phyloP scores from a whole-genome alignment of 768 basidiomycete species.

The Hemileccinum impolitum region DNA sequence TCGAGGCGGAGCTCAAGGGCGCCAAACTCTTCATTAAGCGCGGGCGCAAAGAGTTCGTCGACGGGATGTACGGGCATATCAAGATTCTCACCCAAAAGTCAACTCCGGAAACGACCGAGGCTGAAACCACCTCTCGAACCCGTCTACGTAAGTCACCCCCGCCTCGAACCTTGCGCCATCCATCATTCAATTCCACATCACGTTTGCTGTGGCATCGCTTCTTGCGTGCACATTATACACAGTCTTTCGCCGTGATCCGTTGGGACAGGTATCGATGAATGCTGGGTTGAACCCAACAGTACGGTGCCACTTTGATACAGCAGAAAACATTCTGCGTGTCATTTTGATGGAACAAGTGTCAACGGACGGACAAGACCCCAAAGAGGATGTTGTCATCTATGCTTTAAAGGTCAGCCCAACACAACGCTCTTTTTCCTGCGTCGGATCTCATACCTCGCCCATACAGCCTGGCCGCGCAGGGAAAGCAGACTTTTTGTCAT shows the following conservation, averaged over 20 bases:
- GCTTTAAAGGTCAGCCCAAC: constrained; percentile 54
- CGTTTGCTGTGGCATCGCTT: background rate
- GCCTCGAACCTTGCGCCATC: constrained; percentile 18
- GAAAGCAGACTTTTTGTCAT: constrained; percentile 53
- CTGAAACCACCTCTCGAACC: constrained; percentile 16
- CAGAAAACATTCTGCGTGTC: constrained; percentile 54
- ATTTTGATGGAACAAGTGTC: constrained; percentile 47
- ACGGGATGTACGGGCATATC: constrained; percentile 57
- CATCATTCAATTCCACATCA: constrained; percentile 15
- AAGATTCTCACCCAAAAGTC: constrained; percentile 48
- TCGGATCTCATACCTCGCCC: background rate
- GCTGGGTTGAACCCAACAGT: constrained; percentile 51
- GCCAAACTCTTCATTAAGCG: constrained; percentile 50
- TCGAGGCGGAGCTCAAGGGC: constrained; percentile 55
- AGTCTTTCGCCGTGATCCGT: constrained; percentile 71
- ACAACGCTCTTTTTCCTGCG: background rate
- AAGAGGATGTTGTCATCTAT: constrained; percentile 53
- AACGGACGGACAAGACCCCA: constrained; percentile 21
- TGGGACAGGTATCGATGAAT: constrained; percentile 71
- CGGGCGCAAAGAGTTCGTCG: constrained; percentile 47
- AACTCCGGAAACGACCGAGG: constrained; percentile 1
- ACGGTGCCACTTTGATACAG: constrained; percentile 54
- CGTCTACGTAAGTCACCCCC: constrained; percentile 31
- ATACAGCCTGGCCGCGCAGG: constrained; percentile 37
- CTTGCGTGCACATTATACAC: background rate